A percentile compares a stretch with the other conserved stretches of the same genome.
phyloP scores from a whole-genome alignment of 2,329 filamentous ascomycete genomes.

The Nannizziopsis barbatae region DNA sequence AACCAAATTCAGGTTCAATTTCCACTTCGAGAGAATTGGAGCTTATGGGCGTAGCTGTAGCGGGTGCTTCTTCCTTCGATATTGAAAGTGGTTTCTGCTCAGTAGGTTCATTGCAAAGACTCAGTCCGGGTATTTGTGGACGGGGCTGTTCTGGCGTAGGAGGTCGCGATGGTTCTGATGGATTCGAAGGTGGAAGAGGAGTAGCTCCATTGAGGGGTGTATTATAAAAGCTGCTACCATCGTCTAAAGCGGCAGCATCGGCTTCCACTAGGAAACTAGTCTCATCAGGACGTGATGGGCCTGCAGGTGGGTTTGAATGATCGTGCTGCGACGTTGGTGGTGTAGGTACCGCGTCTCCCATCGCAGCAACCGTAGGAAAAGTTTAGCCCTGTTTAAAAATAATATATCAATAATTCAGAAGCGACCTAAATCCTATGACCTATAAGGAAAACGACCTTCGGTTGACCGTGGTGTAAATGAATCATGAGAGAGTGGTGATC shows the following conservation, averaged over 20 bases:
- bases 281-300: background rate
- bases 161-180: background rate
- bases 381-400: too few species aligned
- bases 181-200: conserved; percentile 16
- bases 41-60: background rate
- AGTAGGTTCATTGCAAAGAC: conserved; percentile 18
- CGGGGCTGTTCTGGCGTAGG: conserved; percentile 16
- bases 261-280: background rate
- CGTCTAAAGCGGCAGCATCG: conserved; percentile 21
- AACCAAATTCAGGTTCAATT: too few species aligned
- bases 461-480: background rate
- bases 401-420: too few species aligned
- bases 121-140: conserved; percentile 29
- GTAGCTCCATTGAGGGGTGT: conserved; percentile 27
- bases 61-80: background rate
- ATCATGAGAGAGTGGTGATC: too few species aligned
- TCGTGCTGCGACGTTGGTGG: background rate
- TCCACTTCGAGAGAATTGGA: background rate
- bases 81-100: background rate
- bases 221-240: conserved; percentile 35
- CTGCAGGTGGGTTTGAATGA: background rate
- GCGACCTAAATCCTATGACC: too few species aligned
- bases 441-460: too few species aligned
- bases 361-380: too few species aligned
- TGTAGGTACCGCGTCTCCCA: too few species aligned